These are phyloP conservation scores for Heliosperma pusillum DNA, from an alignment of 148 eudicot species.

Conservation along the genomic window DNA sequence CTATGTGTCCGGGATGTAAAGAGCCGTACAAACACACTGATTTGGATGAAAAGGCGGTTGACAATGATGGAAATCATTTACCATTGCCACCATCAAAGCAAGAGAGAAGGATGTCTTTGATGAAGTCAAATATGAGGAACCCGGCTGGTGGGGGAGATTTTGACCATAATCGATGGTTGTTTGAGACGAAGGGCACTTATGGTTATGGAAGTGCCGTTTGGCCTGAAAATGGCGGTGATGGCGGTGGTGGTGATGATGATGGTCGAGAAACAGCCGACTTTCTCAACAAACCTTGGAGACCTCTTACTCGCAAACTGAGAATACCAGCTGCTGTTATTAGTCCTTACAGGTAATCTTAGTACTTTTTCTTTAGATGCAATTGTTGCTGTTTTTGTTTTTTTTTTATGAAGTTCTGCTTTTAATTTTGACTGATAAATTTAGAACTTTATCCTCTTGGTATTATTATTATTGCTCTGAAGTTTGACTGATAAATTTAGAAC, in stretches of 20 bases:
- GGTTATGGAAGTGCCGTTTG: slow-evolving; percentile 97
- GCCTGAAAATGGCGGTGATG: slow-evolving; percentile 50
- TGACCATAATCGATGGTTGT: slow-evolving; percentile 92
- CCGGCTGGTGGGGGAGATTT: slow-evolving; percentile 56
- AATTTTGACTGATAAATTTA: not conserved
- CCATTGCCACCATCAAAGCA: slow-evolving; percentile 69
- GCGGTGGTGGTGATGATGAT: slow-evolving; percentile 32
- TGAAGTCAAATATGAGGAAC: slow-evolving; percentile 65
- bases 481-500: not conserved
- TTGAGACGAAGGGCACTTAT: slow-evolving; percentile 93
- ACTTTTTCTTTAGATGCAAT: not conserved
- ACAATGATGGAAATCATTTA: slow-evolving; percentile 30
- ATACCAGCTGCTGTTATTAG: slow-evolving; percentile 81
- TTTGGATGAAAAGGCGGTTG: slow-evolving; percentile 57
- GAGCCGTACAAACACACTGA: slow-evolving; percentile 72
- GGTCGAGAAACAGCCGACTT: slow-evolving; percentile 48
- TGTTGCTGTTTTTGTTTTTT: not conserved
- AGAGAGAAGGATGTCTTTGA: slow-evolving; percentile 78
- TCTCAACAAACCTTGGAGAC: slow-evolving; percentile 88
- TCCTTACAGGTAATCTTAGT: slow-evolving; percentile 68
- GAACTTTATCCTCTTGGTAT: not conserved
- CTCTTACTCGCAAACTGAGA: slow-evolving; percentile 86
- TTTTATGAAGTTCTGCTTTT: not conserved
- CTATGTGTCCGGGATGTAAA: slow-evolving; percentile 89
- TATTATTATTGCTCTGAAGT: not conserved